Conservation (phyloP, 2,329 filamentous ascomycete genomes). For the Lachnellula arida region DNA sequence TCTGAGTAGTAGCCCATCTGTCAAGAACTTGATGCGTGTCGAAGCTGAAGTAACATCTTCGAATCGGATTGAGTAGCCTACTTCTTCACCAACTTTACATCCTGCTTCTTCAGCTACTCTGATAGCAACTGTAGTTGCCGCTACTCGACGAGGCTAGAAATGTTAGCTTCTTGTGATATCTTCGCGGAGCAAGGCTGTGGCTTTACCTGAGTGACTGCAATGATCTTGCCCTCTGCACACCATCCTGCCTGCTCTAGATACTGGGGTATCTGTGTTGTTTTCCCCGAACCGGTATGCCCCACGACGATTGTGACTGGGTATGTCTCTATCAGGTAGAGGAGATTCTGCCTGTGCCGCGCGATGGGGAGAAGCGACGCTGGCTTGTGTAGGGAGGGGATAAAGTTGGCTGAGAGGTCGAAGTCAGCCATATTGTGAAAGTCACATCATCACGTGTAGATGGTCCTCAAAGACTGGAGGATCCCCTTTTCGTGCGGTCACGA, state of each 20-base stretch:
- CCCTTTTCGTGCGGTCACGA: background rate
- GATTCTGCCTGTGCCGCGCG: slow-evolving; percentile 69
- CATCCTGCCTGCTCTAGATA: slow-evolving; percentile 85
- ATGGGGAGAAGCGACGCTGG: slow-evolving; percentile 82
- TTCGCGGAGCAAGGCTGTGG: slow-evolving; percentile 20
- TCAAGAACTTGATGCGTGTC: slow-evolving; percentile 92
- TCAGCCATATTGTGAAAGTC: slow-evolving; percentile 37
- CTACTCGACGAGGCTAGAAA: slow-evolving; percentile 75
- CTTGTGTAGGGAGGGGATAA: slow-evolving; percentile 82
- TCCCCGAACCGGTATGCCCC: slow-evolving; percentile 90
- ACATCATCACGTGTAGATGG: slow-evolving; percentile 10
- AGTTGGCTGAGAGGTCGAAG: slow-evolving; percentile 51
- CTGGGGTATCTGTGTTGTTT: slow-evolving; percentile 93
- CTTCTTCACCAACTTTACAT: slow-evolving; percentile 82
- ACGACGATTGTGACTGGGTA: slow-evolving; percentile 82
- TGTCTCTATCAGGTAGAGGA: slow-evolving; percentile 84
- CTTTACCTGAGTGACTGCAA: slow-evolving; percentile 87
- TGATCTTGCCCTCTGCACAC: slow-evolving; percentile 75
- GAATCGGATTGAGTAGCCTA: slow-evolving; percentile 88
- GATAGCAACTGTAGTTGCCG: slow-evolving; percentile 82
- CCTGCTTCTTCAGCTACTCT: slow-evolving; percentile 86
- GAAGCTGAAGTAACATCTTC: slow-evolving; percentile 84
- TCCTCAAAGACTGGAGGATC: background rate
- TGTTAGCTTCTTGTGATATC: slow-evolving; percentile 8
- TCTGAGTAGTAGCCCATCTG: slow-evolving; percentile 83